Base-by-base conservation (phyloP, 805 yeast genomes). In the Citeromyces nyonsensis region DNA sequence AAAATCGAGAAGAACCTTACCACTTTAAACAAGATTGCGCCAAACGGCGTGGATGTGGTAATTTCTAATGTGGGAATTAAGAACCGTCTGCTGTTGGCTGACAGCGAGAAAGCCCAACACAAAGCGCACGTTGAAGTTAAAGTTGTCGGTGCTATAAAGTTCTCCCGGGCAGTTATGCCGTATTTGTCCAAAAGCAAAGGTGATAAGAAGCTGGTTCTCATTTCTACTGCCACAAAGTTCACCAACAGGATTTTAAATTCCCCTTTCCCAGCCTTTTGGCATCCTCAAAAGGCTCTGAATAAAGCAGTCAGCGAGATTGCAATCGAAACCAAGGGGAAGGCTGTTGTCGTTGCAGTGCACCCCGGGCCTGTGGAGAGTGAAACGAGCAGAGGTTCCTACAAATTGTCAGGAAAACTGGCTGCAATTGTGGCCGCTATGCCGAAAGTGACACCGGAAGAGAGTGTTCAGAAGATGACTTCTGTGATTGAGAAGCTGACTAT, bases 281-380 rank as follows among this genome's bases (percentile, higher is more conserved):
- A 43, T 41, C 28, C 49, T 59, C 7, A 58, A 59, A 40, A 56
- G 7, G 63, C 57, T 2, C 37, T 57, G 36, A 56, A 58, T 44
- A 49, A 43, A 40, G 36, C 49, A 10, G 42, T 42, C 10, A 45
- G 38, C 26, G 45, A 47, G 13, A 25, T 58, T 27, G 38, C 51
- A 26, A 10, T 14, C 24, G 60, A 57, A 33, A 36, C 34, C n/a
- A 26, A 29, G 1, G 52, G 53, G 14, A 45, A 41, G 2, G 47
- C 47, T 43, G 48, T 42, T 8, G 44, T 52, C 28, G 38, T 55
- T 14, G 39, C 57, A 9, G 10, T 57, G 10, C 58, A 56, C 33
- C 68, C 68, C 1, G 66, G 66, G 26, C 25, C 47, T 8, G 63
- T 61, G 10, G n/a, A 33, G 11, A 54, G 57, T 25, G 63, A 59